Conservation (phyloP, 2,329 filamentous ascomycete species). For the Claviceps quebecensis region DNA sequence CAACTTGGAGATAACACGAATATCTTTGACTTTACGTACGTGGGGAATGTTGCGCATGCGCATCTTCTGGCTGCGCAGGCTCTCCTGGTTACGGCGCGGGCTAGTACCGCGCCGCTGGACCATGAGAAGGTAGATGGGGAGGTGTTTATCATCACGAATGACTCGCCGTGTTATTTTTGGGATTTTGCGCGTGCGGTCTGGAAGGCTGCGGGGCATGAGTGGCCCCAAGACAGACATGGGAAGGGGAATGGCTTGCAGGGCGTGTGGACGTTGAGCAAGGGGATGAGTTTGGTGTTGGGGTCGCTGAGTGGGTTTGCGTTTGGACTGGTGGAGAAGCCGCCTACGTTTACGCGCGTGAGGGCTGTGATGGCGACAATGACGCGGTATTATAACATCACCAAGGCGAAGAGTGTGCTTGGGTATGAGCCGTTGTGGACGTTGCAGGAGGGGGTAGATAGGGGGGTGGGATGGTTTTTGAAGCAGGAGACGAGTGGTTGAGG, state of each 20-base stretch:
- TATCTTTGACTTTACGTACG: constrained; percentile 52
- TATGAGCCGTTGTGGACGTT: constrained; percentile 55
- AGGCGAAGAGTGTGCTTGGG: constrained; percentile 56
- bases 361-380: constrained; percentile 60
- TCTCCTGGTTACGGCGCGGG: constrained; percentile 46
- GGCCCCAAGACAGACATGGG: constrained; percentile 3
- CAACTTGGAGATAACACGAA: constrained; percentile 62
- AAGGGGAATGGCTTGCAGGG: constrained; percentile 28
- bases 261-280: constrained; percentile 40
- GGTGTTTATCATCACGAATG: constrained; percentile 83
- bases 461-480: constrained; percentile 41
- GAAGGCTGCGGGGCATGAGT: constrained; percentile 41
- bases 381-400: constrained; percentile 63
- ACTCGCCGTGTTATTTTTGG: constrained; percentile 80
- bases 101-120: constrained; percentile 50
- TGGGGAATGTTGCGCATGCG: constrained; percentile 54
- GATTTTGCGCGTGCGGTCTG: constrained; percentile 73
- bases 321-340: constrained; percentile 33
- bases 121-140: constrained; percentile 69
- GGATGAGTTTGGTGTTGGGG: constrained; percentile 38
- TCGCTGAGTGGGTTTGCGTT: constrained; percentile 38
- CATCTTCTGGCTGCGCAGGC: constrained; percentile 70
- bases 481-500: constrained; percentile 24
- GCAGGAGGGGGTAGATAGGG: constrained; percentile 45
- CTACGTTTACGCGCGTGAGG: constrained; percentile 44